These are phyloP conservation scores for Chloroidium sp. DNA, from an alignment of 163 green algal genomes.

Conservation along the genomic window DNA sequence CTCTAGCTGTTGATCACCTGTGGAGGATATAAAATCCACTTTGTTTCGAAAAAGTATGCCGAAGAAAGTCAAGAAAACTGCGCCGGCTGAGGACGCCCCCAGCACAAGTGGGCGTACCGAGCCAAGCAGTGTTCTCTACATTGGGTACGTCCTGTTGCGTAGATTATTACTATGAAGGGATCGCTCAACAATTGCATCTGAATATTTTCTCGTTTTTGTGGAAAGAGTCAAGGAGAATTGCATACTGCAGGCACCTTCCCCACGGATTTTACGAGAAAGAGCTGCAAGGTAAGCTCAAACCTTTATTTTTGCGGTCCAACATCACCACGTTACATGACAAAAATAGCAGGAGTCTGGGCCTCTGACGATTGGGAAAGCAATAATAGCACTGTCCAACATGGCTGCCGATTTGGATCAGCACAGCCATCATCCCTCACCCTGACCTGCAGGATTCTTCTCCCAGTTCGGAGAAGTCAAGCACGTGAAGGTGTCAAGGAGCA, in stretches of 20 bases:
- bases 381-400: neutral
- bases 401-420: neutral
- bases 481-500: conserved; percentile 80
- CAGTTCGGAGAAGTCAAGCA: conserved; percentile 88
- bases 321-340: too few species aligned
- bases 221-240: too few species aligned
- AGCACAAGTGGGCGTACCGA: neutral
- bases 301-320: too few species aligned
- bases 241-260: conserved; percentile 66
- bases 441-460: conserved; percentile 76
- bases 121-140: conserved; percentile 19
- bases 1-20: too few species aligned
- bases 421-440: neutral
- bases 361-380: neutral
- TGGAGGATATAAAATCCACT: too few species aligned
- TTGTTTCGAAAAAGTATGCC: too few species aligned
- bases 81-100: neutral
- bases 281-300: conserved; percentile 57
- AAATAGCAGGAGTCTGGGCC: too few species aligned
- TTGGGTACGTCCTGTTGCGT: conserved; percentile 12
- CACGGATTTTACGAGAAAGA: conserved; percentile 96
- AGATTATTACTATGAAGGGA: neutral
- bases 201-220: too few species aligned
- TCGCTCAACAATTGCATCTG: too few species aligned
- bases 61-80: too few species aligned